Conservation (phyloP, 1,284 basidiomycete genomes). For the Puccinia horiana region DNA sequence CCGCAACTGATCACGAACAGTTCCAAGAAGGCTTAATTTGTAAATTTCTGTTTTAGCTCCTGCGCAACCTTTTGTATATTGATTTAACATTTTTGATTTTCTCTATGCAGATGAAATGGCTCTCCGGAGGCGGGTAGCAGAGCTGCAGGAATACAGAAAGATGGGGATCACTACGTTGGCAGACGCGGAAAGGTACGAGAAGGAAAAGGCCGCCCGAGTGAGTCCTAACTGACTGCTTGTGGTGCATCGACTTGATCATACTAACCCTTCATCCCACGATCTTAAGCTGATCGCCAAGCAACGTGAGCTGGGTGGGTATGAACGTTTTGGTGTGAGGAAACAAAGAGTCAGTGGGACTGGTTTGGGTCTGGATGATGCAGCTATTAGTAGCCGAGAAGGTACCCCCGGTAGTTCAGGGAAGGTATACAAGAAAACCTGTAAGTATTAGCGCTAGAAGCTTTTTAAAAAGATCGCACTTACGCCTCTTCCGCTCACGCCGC, state of each 20-base stretch:
- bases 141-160: constrained; percentile 82
- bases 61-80: not conserved
- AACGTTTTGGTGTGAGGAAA: constrained; percentile 57
- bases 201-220: constrained; percentile 72
- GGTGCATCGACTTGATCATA: constrained; percentile 52
- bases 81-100: not conserved
- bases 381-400: constrained; percentile 22
- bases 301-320: constrained; percentile 27
- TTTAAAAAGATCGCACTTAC: not conserved
- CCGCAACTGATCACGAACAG: constrained; percentile 84
- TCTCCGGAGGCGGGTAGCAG: constrained; percentile 79
- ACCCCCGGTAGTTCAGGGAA: constrained; percentile 50
- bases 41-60: constrained; percentile 60
- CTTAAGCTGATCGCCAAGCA: constrained; percentile 21
- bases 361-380: constrained; percentile 1
- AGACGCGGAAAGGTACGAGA: constrained; percentile 85
- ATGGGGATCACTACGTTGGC: constrained; percentile 76
- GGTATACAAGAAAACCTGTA: constrained; percentile 9
- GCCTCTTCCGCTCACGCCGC: not conserved
- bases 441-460: not conserved
- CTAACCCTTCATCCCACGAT: constrained; percentile 52
- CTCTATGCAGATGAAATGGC: constrained; percentile 72
- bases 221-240: constrained; percentile 55
- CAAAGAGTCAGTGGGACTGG: constrained; percentile 48
- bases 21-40: constrained; percentile 87